Conservation (phyloP, 208 protist species). For the Leishmania martiniquensis region DNA sequence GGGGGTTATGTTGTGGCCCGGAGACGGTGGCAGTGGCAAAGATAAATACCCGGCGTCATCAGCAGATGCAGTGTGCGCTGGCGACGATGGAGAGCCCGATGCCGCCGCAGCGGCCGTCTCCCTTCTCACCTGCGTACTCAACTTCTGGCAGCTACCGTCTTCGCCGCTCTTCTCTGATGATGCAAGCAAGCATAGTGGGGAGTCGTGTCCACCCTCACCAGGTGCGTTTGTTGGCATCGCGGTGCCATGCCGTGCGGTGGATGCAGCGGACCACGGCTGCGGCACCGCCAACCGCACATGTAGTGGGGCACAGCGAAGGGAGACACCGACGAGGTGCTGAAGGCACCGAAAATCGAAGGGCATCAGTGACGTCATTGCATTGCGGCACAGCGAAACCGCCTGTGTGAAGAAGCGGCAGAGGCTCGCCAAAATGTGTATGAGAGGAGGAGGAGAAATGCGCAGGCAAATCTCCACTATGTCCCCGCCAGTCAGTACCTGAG, state of each 20-base stretch:
- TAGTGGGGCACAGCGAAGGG: conserved; percentile 30
- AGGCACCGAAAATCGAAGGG: conserved; percentile 35
- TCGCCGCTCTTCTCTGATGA: background rate
- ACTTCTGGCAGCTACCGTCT: background rate
- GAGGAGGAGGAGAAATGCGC: background rate
- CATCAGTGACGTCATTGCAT: conserved; percentile 26
- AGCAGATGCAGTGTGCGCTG: background rate
- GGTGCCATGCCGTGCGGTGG: background rate
- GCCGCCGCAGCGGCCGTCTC: background rate
- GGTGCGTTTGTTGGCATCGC: background rate
- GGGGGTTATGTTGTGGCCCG: background rate
- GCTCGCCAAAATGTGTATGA: background rate
- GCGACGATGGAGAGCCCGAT: background rate
- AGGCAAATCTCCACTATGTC: background rate
- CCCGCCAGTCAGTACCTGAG: background rate
- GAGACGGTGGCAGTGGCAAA: background rate
- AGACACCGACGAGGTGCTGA: conserved; percentile 27
- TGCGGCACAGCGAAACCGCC: background rate
- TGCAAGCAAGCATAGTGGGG: background rate
- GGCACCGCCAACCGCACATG: conserved; percentile 15
- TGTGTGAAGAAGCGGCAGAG: background rate
- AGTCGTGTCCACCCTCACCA: background rate
- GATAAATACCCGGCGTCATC: background rate
- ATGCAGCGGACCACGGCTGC: background rate
- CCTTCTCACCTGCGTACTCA: background rate